Base-by-base conservation (phyloP, 257 asterid genomes). In the Plantago ovata region DNA sequence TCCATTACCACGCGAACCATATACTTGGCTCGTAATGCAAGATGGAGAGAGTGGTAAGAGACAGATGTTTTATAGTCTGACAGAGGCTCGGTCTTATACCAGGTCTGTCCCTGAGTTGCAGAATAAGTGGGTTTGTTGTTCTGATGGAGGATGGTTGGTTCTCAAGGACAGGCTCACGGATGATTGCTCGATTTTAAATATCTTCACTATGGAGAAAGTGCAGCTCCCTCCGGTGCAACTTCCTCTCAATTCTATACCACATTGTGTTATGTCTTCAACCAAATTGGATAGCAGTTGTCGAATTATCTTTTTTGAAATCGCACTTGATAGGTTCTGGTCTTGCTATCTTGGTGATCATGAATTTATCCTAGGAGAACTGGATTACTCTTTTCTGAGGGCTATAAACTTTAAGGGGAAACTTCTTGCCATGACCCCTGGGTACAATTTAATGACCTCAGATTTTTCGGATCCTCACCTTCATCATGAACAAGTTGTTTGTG, bases 141-240 rank as follows among this genome's bases (percentile, higher is more conserved):
- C 21, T 15, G 6, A 15, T 3, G 21, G 21, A 46, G 21, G 51
- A 46, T 46, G 51, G 51, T 46, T 16, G 9, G 51, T 46, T 46
- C 21, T 46, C 10, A 46, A 14, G 51, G 51, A 46, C 46, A 42
- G 7, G 15, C 15, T n/a, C 46, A 42, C 46, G 46, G 46, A 42
- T 42, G 46, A 41, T 72, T 32, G 83, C 74, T 46, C 51, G 10
- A 14, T 46, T 46, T 15, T 46, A 2, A 46, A 46, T n/a, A 14
- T 46, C 9, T 46, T 16, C 21, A 46, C 51, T 14, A 46, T 14
- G 21, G 51, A 46, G 51, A 46, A 46, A 46, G 10, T 46, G 21
- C 21, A 46, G 7, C 51, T 46, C 7, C 51, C 51, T 14, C 36
- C 4, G 3, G 36, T 28, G 36, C 36, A 2, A 6, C 36, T 28